Percentiles rank a stretch among this genome's conserved stretches.
Evolutionary conservation across 2,329 filamentous ascomycete species (phyloP).

Genomic region (Aureobasidium pullulans): DNA sequence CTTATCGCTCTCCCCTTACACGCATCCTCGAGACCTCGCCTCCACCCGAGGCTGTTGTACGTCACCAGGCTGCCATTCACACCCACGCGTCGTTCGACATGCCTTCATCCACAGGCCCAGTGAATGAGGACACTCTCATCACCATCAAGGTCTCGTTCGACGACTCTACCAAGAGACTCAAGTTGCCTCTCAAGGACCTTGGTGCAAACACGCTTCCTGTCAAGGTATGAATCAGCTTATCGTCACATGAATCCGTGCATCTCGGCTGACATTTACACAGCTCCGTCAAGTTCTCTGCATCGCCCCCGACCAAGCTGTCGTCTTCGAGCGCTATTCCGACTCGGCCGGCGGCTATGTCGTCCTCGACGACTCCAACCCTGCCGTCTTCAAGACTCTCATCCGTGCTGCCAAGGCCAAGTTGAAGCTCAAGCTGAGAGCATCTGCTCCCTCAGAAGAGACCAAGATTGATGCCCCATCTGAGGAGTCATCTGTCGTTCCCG

Average conservation of each 20-base stretch:
- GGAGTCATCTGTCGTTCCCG: constrained; percentile 17
- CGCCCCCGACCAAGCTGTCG: constrained; percentile 51
- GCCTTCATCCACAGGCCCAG: constrained; percentile 38
- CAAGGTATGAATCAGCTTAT: constrained; percentile 52
- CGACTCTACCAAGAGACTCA: constrained; percentile 72
- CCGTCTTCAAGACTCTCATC: constrained; percentile 94
- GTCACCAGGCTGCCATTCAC: constrained; percentile 9
- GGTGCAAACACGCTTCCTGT: constrained; percentile 64
- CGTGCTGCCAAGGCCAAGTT: constrained; percentile 96
- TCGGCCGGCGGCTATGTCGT: constrained; percentile 74
- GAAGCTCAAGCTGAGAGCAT: constrained; percentile 73
- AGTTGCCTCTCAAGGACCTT: constrained; percentile 81
- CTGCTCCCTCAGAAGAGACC: constrained; percentile 20
- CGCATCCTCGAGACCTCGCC: constrained; percentile 1
- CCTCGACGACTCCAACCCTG: constrained; percentile 67
- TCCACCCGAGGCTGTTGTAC: constrained; percentile 6
- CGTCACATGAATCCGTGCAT: not conserved
- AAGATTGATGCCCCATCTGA: constrained; percentile 1
- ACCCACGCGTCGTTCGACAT: constrained; percentile 16
- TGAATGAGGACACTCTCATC: constrained; percentile 64
- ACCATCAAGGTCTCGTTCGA: constrained; percentile 79
- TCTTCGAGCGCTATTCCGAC: constrained; percentile 92
- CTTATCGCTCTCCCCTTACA: not conserved
- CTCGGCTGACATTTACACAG: constrained; percentile 37
- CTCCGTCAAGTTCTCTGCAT: constrained; percentile 63